These are phyloP conservation scores for Gossypium arboreum DNA, from an alignment of 345 rosid genomes.

Conservation along the genomic window DNA sequence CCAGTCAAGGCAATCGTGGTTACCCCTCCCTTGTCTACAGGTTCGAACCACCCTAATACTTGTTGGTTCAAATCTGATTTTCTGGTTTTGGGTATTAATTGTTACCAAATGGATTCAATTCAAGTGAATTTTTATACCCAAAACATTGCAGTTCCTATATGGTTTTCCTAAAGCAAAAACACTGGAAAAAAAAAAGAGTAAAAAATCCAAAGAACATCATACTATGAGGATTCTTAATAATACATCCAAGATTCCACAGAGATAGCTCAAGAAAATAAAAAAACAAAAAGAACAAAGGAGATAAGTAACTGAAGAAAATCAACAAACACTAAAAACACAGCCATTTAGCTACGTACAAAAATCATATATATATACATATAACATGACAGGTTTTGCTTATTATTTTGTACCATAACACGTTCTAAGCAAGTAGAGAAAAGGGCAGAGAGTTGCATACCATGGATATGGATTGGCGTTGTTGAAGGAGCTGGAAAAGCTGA, in stretches of 20 bases:
- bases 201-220: neutral
- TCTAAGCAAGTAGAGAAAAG: neutral
- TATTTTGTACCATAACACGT: neutral
- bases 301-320: too few species aligned
- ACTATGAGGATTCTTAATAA: neutral
- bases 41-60: too few species aligned
- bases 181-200: neutral
- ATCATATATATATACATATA: neutral
- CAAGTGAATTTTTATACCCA: neutral
- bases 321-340: neutral
- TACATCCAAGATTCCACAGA: neutral
- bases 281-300: neutral
- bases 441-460: neutral
- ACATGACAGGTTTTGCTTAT: neutral
- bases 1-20: neutral
- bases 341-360: neutral
- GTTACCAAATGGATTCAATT: neutral
- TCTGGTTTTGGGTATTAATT: conserved; percentile 11
- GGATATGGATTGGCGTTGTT: neutral
- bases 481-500: neutral
- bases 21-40: too few species aligned
- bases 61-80: neutral
- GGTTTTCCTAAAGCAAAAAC: neutral
- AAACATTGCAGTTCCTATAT: neutral
- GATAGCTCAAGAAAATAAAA: neutral